These are phyloP conservation scores for Copromyces sp. DNA, from an alignment of 495 filamentous ascomycete genomes.

Conservation along the genomic window DNA sequence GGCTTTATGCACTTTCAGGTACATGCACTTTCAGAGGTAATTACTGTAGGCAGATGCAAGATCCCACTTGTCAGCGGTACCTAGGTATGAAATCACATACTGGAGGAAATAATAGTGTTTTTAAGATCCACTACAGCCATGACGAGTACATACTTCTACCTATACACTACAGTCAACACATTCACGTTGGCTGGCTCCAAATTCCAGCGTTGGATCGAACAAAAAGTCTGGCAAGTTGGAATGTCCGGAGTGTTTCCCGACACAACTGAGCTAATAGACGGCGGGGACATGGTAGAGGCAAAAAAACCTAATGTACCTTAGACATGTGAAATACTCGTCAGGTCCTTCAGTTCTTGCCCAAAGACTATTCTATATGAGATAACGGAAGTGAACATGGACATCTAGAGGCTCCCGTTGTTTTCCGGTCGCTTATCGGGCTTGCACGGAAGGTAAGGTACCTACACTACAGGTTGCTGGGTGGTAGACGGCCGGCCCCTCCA, in stretches of 20 bases:
- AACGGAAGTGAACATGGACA: not conserved
- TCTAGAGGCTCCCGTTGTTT: no score
- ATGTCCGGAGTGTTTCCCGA: not conserved
- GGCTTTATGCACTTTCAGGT: no score
- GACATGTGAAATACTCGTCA: not conserved
- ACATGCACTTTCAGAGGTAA: no score
- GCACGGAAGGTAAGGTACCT: not conserved
- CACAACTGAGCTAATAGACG: not conserved
- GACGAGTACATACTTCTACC: no score
- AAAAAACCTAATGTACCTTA: not conserved
- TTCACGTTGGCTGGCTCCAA: not conserved
- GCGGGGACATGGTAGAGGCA: not conserved
- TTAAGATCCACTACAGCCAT: not conserved
- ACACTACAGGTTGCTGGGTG: not conserved
- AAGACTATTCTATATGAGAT: not conserved
- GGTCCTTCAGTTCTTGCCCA: not conserved
- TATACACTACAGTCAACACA: not conserved
- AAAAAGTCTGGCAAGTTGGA: not conserved
- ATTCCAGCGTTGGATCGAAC: not conserved
- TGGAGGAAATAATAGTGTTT: not conserved
- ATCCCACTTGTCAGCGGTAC: no score
- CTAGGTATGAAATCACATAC: not conserved
- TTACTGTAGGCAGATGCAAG: no score
- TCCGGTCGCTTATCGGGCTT: not conserved
- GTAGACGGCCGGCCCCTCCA: not conserved